These are phyloP conservation scores for Arctium lappa DNA, from an alignment of 129 eudicot species.

Conservation along the genomic window DNA sequence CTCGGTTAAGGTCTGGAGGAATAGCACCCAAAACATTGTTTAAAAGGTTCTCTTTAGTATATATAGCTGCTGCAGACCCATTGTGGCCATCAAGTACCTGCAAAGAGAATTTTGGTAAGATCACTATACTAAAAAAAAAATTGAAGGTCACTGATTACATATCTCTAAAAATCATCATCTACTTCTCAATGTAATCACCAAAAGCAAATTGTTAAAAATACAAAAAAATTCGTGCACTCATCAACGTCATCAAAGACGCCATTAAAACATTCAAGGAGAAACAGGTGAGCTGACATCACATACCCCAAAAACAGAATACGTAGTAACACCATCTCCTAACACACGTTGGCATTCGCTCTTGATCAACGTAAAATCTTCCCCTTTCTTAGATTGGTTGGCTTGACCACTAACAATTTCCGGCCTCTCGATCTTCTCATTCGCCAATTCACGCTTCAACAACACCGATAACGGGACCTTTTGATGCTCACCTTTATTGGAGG, in stretches of 20 bases:
- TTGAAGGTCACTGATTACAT: neutral
- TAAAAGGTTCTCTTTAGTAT: constrained; percentile 86
- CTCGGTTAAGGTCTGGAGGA: constrained; percentile 80
- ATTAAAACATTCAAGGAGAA: too few relatives aligned
- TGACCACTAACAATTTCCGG: constrained; percentile 79
- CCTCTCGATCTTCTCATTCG: constrained; percentile 79
- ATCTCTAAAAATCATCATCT: neutral
- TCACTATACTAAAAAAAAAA: neutral
- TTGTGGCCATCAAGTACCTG: constrained; percentile 98
- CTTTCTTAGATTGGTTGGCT: constrained; percentile 86
- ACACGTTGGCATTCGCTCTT: constrained; percentile 83
- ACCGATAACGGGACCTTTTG: constrained; percentile 87
- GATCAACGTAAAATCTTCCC: constrained; percentile 80
- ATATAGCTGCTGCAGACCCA: constrained; percentile 92
- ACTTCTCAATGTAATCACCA: neutral
- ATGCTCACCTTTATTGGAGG: constrained; percentile 74
- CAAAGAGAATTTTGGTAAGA: constrained; percentile 22
- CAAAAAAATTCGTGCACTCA: neutral
- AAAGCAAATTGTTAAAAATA: neutral
- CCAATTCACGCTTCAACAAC: constrained; percentile 81
- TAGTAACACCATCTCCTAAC: constrained; percentile 81
- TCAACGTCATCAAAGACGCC: neutral
- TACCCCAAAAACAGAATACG: constrained; percentile 91
- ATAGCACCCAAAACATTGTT: constrained; percentile 78
- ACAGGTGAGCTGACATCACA: neutral